Evolutionary conservation across 257 asterid genomes (phyloP).

Genomic region (Thymus quinquecostatus): DNA sequence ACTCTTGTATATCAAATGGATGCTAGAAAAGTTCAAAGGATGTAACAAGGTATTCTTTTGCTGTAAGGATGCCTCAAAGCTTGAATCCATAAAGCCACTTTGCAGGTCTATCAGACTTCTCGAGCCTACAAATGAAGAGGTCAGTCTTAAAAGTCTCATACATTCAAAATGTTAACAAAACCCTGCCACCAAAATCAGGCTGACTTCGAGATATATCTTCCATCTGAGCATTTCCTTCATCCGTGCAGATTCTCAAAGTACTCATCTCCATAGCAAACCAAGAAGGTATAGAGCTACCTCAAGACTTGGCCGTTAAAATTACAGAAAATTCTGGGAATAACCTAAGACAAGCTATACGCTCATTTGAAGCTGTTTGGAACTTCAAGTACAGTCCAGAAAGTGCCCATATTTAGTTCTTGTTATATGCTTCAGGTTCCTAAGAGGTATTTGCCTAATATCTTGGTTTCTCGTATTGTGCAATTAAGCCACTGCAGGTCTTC

Average conservation of each 20-base stretch:
- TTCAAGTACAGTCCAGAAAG: constrained; percentile 49
- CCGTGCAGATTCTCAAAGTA: constrained; percentile 62
- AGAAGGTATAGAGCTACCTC: constrained; percentile 64
- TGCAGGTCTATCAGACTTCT: constrained; percentile 66
- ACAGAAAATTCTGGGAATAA: constrained; percentile 70
- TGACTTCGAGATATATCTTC: constrained; percentile 27
- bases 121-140: constrained; percentile 78
- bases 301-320: constrained; percentile 54
- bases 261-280: constrained; percentile 62
- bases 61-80: constrained; percentile 76
- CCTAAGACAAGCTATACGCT: constrained; percentile 84
- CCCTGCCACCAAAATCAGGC: background rate
- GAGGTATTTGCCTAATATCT: constrained; percentile 24
- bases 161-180: background rate
- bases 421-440: background rate
- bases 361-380: constrained; percentile 89
- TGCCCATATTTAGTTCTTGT: constrained; percentile 13
- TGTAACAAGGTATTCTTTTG: constrained; percentile 70
- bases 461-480: constrained; percentile 29
- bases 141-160: constrained; percentile 19
- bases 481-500: constrained; percentile 44
- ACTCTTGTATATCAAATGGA: constrained; percentile 70
- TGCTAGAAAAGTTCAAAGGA: constrained; percentile 70
- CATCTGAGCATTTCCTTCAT: constrained; percentile 14
- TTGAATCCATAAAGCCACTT: constrained; percentile 60